phyloP scores from a whole-genome alignment of 768 basidiomycete species.

The Pleurotus pulmonarius region DNA sequence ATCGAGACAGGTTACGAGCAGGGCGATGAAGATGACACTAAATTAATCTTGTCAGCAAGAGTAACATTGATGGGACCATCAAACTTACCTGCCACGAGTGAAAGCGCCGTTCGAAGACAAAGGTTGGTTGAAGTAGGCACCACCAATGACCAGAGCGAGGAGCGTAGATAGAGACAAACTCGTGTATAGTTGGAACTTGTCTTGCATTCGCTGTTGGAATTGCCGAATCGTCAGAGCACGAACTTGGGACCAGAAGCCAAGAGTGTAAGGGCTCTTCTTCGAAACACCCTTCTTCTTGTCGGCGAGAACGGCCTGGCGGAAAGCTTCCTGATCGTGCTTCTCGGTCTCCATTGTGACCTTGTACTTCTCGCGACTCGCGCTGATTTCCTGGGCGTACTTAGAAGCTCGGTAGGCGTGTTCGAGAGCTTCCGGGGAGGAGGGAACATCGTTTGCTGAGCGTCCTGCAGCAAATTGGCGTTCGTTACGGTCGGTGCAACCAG shows the following conservation, averaged over 20 bases:
- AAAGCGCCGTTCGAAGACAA: conserved; percentile 77
- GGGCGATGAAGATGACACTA: conserved; percentile 66
- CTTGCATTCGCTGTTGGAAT: conserved; percentile 71
- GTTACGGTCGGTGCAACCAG: conserved; percentile 79
- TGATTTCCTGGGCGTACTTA: conserved; percentile 36
- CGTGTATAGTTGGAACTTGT: conserved; percentile 73
- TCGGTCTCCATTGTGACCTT: conserved; percentile 54
- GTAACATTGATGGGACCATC: background rate
- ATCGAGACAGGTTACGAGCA: conserved; percentile 66
- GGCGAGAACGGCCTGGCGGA: conserved; percentile 68
- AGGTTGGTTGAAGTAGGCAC: conserved; percentile 71
- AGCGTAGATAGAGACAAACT: conserved; percentile 62
- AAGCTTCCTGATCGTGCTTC: conserved; percentile 67
- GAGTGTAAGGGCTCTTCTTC: conserved; percentile 78
- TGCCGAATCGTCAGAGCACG: conserved; percentile 66
- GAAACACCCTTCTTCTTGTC: conserved; percentile 80
- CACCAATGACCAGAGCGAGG: conserved; percentile 67
- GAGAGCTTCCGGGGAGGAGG: conserved; percentile 63
- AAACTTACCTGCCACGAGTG: conserved; percentile 63
- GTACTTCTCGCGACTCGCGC: conserved; percentile 51
- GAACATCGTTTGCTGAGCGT: conserved; percentile 52
- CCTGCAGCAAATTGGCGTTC: conserved; percentile 78
- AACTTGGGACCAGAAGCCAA: conserved; percentile 75
- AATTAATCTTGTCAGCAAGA: background rate
- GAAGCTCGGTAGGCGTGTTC: conserved; percentile 61